Conservation (phyloP, 2,329 filamentous ascomycete genomes). For the Aspergillus sp. region DNA sequence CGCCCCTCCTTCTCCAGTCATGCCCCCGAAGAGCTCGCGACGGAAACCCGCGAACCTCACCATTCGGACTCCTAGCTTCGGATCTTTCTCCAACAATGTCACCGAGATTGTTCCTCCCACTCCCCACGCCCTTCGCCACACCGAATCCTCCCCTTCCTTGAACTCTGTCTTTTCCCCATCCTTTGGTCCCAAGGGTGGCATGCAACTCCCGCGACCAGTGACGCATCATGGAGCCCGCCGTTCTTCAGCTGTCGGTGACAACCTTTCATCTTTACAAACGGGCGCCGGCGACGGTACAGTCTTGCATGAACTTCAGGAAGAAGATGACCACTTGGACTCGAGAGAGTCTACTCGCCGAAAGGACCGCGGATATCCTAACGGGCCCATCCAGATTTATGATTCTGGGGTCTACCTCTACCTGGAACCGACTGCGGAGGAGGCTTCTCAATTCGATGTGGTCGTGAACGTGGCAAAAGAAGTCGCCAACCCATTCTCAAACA, state of each 20-base stretch:
- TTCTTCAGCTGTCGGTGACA: conserved; percentile 24
- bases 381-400: conserved; percentile 61
- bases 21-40: conserved; percentile 50
- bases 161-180: conserved; percentile 50
- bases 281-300: conserved; percentile 26
- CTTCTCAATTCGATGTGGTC: conserved; percentile 57
- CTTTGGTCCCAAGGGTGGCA: conserved; percentile 45
- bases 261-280: conserved; percentile 20
- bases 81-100: conserved; percentile 44
- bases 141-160: conserved; percentile 59
- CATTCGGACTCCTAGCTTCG: conserved; percentile 51
- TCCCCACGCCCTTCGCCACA: conserved; percentile 55
- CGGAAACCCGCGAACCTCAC: conserved; percentile 57
- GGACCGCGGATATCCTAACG: conserved; percentile 60
- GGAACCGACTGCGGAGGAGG: conserved; percentile 58
- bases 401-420: conserved; percentile 58
- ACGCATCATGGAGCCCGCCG: conserved; percentile 26
- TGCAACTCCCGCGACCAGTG: conserved; percentile 43
- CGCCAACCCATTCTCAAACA: conserved; percentile 53
- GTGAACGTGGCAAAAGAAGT: conserved; percentile 64
- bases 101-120: conserved; percentile 55
- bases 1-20: conserved; percentile 53
- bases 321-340: conserved; percentile 40
- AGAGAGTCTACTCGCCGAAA: conserved; percentile 59
- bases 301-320: conserved; percentile 48